Evolutionary conservation across 176 grass and related monocot genomes (phyloP), one percentile per base, ranked within the genome.

Genomic region (Lolium perenne): DNA sequence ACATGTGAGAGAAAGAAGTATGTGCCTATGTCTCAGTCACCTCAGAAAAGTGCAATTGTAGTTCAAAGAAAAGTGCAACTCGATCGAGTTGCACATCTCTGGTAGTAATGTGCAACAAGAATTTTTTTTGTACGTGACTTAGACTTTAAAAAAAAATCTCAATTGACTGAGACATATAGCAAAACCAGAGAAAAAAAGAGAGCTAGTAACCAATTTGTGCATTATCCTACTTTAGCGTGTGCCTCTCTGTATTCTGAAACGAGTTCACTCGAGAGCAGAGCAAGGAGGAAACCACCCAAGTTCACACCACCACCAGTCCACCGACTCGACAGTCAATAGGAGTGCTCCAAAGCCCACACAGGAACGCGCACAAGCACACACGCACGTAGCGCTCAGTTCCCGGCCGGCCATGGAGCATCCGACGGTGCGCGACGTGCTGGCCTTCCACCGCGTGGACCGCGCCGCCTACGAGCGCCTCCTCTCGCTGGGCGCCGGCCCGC

Each of bases 361-460:
- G 6, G 7, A 43, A 43, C 41, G 41, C 41, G 7, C 41, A 43
- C 41, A 1, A 3, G 11, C 48, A 50, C 1, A 4, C n/a, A 51
- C 43, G 45, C 7, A 43, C 41, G 41, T 43, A 73, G 2, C 32
- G 2, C 10, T 22, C 45, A 8, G 5, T 41, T 21, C 38, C 16
- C 40, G 3, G 13, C 18, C 57, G 3, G 17, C 40, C 46, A 91
- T 88, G 89, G 89, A 80, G 46, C 46, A 80, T 20, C 72, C 87
- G 38, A 74, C 83, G 40, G 86, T 97, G 40, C 88, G 84, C 54
- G 94, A 92, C 87, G 21, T 92, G 57, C 90, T 97, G 25, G 60
- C 87, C 22, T 97, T 94, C 84, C 92, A 94, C 88, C 86, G 81
- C 66, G 65, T 92, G 38, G 95, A 98, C 89, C 91, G 96, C 50